Conservation (phyloP, 2,329 filamentous ascomycete genomes). For the Fusarium denticulatum region DNA sequence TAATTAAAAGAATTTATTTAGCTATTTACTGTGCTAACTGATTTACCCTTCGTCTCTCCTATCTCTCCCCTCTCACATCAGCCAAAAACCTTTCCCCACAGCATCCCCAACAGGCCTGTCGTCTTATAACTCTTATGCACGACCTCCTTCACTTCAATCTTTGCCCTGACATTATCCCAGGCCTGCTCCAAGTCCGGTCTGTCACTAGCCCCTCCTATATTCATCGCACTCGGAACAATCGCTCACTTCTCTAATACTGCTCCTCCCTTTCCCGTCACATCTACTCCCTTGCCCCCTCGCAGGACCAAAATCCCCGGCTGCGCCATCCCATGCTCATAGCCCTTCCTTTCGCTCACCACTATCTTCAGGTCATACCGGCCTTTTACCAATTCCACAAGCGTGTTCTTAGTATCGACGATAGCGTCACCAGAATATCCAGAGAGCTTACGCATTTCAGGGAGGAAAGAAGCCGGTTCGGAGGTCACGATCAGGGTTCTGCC, state of each 20-base stretch:
- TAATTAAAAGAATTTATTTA: accelerated
- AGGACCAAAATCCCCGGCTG: not conserved
- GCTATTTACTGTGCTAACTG: not conserved
- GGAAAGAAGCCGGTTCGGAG: not conserved
- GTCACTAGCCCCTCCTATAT: not conserved
- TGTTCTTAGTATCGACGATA: not conserved
- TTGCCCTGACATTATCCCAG: not conserved
- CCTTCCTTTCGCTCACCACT: not conserved
- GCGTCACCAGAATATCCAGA: not conserved
- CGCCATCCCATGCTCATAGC: not conserved
- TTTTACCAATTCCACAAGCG: not conserved
- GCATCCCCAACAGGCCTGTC: not conserved
- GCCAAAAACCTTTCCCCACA: not conserved
- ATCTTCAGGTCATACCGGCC: not conserved
- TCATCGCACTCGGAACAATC: not conserved
- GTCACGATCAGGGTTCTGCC: not conserved
- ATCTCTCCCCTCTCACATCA: accelerated
- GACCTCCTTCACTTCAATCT: not conserved
- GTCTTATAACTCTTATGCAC: not conserved
- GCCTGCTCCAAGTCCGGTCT: not conserved
- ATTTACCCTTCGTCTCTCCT: not conserved
- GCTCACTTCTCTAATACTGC: not conserved
- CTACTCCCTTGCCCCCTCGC: not conserved
- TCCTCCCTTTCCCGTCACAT: not conserved
- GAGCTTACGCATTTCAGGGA: not conserved